Conservation (phyloP, 2,329 filamentous ascomycete genomes). For the Lasiodiplodia hormozganensis region DNA sequence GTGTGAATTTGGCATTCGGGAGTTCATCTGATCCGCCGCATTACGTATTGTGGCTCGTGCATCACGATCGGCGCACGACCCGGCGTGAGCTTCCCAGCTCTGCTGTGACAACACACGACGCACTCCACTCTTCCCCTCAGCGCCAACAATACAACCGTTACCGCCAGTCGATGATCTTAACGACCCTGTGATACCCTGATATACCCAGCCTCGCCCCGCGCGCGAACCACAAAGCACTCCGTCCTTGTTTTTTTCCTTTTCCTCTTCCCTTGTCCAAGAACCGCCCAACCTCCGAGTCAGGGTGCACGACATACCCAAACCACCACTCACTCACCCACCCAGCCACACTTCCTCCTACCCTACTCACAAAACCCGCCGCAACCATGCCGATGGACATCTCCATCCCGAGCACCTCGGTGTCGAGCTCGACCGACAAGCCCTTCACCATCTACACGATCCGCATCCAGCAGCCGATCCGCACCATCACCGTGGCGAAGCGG, state of each 20-base stretch:
- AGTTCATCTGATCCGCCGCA: conserved; percentile 22
- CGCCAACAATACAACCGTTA: conserved; percentile 18
- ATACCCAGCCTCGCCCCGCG: not conserved
- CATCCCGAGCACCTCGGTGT: conserved; percentile 58
- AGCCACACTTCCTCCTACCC: not conserved
- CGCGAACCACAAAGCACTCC: not conserved
- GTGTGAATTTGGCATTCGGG: conserved; percentile 8
- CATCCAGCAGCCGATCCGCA: conserved; percentile 76
- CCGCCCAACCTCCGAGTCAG: not conserved
- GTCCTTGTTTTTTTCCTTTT: not conserved
- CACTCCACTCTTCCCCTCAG: conserved; percentile 21
- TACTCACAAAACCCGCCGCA: not conserved
- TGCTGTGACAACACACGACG: conserved; percentile 25
- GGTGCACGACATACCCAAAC: not conserved
- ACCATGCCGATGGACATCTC: conserved; percentile 45
- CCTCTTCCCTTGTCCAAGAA: not conserved
- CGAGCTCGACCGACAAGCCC: conserved; percentile 61
- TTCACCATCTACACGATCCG: conserved; percentile 82
- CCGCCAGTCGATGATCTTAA: conserved; percentile 16
- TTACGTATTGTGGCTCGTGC: conserved; percentile 24
- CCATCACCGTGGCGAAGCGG: conserved; percentile 78
- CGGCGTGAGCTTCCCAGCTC: conserved; percentile 16
- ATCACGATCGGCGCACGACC: conserved; percentile 5
- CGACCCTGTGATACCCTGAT: conserved; percentile 8
- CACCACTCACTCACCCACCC: not conserved